These are phyloP conservation scores for Calvatia gigantea DNA, from an alignment of 768 basidiomycete species.

Conservation along the genomic window DNA sequence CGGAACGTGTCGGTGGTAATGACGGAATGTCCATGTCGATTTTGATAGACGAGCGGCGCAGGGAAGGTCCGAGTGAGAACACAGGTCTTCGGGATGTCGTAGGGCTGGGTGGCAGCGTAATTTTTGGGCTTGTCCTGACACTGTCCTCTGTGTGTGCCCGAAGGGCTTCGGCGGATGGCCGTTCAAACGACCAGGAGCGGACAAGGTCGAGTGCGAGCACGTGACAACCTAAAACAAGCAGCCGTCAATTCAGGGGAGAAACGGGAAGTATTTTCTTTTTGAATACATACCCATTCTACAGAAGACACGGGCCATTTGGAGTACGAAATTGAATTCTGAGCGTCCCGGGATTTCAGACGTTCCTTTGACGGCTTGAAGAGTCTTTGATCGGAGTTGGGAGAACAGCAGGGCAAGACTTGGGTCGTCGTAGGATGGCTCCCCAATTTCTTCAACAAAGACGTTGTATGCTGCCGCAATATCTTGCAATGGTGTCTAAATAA, in stretches of 20 bases:
- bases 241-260: not conserved
- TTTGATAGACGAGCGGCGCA: constrained; percentile 70
- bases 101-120: constrained; percentile 24
- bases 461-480: constrained; percentile 63
- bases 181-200: constrained; percentile 87
- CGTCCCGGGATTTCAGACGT: constrained; percentile 86
- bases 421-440: constrained; percentile 89
- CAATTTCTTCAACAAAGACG: constrained; percentile 59
- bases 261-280: not conserved
- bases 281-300: constrained; percentile 84
- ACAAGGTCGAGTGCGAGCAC: constrained; percentile 88
- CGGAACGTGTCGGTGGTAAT: constrained; percentile 50
- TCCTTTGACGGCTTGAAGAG: constrained; percentile 89
- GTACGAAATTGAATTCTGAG: constrained; percentile 92
- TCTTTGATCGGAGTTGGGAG: constrained; percentile 84
- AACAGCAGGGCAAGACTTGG: constrained; percentile 90
- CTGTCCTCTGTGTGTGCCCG: not conserved
- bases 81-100: constrained; percentile 37
- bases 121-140: constrained; percentile 1
- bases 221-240: constrained; percentile 90
- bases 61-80: constrained; percentile 47
- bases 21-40: constrained; percentile 87
- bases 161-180: constrained; percentile 49
- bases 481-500: constrained; percentile 64
- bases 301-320: constrained; percentile 92